A percentile compares a stretch with the other conserved stretches of the same genome.
These are phyloP conservation scores for Solanum habrochaites DNA, from an alignment of 257 asterid genomes.

Conservation along the genomic window DNA sequence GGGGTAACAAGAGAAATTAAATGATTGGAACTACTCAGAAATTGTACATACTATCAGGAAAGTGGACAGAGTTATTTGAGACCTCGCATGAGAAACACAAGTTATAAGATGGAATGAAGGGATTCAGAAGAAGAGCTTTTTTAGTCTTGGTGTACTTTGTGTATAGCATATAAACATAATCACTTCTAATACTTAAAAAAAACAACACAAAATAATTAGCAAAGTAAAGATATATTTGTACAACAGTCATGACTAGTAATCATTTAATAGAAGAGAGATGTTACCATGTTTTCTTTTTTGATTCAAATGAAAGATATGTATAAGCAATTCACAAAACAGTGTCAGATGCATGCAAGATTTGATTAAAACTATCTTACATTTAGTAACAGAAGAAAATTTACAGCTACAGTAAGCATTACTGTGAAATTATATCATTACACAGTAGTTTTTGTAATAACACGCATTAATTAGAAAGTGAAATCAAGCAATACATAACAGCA, in stretches of 20 bases:
- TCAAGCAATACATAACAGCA: not conserved
- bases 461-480: not conserved
- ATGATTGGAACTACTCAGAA: not conserved
- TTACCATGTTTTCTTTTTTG: not conserved
- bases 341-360: not conserved
- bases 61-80: not conserved
- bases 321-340: not conserved
- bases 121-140: not conserved
- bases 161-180: not conserved
- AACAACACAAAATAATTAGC: not conserved
- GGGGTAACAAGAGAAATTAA: not conserved
- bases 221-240: not conserved
- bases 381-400: not conserved
- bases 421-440: not conserved
- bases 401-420: not conserved
- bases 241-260: not conserved
- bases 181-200: not conserved
- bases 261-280: not conserved
- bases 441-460: not conserved
- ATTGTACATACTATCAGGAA: not conserved
- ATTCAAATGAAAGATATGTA: not conserved
- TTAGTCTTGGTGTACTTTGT: not conserved
- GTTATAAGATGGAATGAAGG: not conserved
- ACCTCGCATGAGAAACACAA: not conserved
- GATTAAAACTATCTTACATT: not conserved